Evolutionary conservation across 2,329 filamentous ascomycete genomes (phyloP).

Genomic region (Gnomoniopsis smithogilvyi): DNA sequence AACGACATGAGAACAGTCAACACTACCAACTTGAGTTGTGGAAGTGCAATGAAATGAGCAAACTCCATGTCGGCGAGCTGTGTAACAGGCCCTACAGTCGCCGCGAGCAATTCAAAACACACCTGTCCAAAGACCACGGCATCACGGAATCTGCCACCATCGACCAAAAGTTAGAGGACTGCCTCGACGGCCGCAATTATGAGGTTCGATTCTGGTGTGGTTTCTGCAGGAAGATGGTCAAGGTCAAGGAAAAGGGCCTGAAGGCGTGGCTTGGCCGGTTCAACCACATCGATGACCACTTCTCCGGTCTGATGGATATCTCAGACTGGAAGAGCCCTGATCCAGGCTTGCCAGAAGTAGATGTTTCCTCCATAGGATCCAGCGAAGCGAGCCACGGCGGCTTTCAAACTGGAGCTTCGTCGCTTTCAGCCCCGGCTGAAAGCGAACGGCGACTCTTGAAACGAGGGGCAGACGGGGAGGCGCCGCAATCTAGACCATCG

Average conservation of each 20-base stretch:
- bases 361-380: neutral
- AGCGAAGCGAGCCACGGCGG: conserved; percentile 9
- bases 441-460: neutral
- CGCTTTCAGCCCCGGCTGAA: neutral
- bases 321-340: conserved; percentile 51
- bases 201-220: conserved; percentile 80
- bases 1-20: conserved; percentile 80
- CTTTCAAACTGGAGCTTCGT: neutral
- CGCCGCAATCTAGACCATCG: neutral
- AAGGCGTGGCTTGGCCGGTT: conserved; percentile 50
- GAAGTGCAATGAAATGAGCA: conserved; percentile 54
- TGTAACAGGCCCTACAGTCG: conserved; percentile 61
- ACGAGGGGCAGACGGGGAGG: neutral
- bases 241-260: conserved; percentile 44
- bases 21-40: conserved; percentile 71
- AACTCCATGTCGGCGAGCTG: conserved; percentile 19
- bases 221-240: conserved; percentile 64
- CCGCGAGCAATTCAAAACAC: conserved; percentile 56
- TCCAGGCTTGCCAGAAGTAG: conserved; percentile 18
- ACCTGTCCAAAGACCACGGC: conserved; percentile 54
- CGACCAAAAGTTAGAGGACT: conserved; percentile 45
- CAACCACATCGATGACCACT: conserved; percentile 75
- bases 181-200: conserved; percentile 62
- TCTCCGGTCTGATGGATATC: conserved; percentile 53
- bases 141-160: conserved; percentile 29